Base-by-base conservation (phyloP, 805 yeast species). In the Candida maris region DNA sequence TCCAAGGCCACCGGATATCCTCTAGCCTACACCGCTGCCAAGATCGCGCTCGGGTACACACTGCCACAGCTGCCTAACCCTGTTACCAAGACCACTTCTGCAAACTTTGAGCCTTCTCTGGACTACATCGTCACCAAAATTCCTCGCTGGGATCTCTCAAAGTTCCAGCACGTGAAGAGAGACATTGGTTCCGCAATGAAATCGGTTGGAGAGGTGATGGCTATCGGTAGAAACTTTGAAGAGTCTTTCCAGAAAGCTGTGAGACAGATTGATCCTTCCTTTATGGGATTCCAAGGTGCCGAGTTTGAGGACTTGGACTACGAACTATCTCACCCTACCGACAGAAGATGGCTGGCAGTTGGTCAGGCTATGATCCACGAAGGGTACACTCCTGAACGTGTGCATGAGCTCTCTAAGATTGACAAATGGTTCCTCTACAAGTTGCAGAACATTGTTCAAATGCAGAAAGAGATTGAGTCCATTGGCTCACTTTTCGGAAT, bases 1-100 rank as follows among this genome's bases (percentile, higher is more conserved):
- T 91, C 97, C 25, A 91, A 91, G 68, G 98, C 98, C 30, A 91
- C 98, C 26, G 98, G 98, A 52, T 91, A 91, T 63, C 98, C 98
- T 48, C 79, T 91, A 56, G 98, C 98, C 40, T 91, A 91, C 67
- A 93, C 97, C 37, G 98, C 98, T 49, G 97, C 97, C 41, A 91
- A 91, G 71, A 84, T 91, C 52, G 98, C 93, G 36, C 74, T 91
- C 42, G 96, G 96, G 46, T 86, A 85, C 69, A 87, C 97, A 22
- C 76, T 91, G 52, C 96, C 96, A 24, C 96, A 91, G 64, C 72
- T 91, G 52, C 95, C 96, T 51, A 91, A 91, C 67, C 94, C 97
- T 34, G 96, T 91, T 30, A 91, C 98, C 46, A 87, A 87, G 67
- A 83, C 95, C 34, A 93, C 98, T 9, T 81, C 89, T 39, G 97